Conservation (phyloP, 192 early-diverging fungal species). For the Glomus cerebriforme region DNA sequence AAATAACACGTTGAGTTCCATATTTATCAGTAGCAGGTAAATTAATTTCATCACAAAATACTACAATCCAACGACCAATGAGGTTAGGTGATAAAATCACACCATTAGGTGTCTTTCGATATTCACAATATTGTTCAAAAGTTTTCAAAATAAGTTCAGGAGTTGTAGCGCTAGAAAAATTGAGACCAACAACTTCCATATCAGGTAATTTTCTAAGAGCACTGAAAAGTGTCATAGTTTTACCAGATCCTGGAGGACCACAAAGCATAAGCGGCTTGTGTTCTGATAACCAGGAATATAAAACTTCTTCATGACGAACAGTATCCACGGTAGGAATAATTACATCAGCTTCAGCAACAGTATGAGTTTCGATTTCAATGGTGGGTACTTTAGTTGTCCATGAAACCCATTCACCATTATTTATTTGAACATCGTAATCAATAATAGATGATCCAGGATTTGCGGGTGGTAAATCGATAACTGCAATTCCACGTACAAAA, state of each 20-base stretch:
- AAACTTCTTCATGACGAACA: conserved; percentile 92
- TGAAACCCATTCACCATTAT: conserved; percentile 83
- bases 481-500: conserved; percentile 73
- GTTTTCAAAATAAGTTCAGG: conserved; percentile 94
- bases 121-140: conserved; percentile 98
- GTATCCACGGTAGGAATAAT: conserved; percentile 99
- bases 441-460: conserved; percentile 60
- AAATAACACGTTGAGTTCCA: conserved; percentile 96
- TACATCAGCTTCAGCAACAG: conserved; percentile 86
- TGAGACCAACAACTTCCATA: conserved; percentile 97
- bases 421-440: conserved; percentile 88
- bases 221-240: conserved; percentile 99
- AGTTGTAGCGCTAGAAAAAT: conserved; percentile 98
- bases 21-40: conserved; percentile 95
- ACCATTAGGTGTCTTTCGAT: conserved; percentile 92
- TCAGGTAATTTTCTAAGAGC: conserved; percentile 92
- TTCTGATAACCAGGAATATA: conserved; percentile 95
- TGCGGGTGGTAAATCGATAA: conserved; percentile 72
- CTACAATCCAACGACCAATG: conserved; percentile 92
- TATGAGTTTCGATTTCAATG: conserved; percentile 94
- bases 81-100: conserved; percentile 80
- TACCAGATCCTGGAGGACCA: conserved; percentile 98
- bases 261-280: conserved; percentile 95
- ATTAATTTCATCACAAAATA: conserved; percentile 99
- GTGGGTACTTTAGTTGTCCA: conserved; percentile 89